Conservation (phyloP, 139 green algal species). For the Dunaliella primolecta region DNA sequence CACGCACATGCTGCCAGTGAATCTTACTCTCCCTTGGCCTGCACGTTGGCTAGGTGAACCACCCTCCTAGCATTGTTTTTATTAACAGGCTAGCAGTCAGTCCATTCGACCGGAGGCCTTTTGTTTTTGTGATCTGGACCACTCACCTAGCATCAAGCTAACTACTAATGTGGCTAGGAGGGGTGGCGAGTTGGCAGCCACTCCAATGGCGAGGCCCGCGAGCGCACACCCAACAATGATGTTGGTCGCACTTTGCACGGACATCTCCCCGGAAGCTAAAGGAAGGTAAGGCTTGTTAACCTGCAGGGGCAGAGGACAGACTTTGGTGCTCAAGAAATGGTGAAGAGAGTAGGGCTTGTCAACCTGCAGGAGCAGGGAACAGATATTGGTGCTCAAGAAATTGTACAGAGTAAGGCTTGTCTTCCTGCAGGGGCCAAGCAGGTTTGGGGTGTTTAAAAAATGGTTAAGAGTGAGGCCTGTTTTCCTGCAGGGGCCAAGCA, state of each 20-base stretch:
- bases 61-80: no score
- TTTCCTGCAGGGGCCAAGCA: conserved; percentile 66
- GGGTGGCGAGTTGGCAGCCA: conserved; percentile 37
- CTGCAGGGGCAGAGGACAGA: conserved; percentile 15
- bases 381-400: no score
- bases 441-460: no score
- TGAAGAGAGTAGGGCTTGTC: conserved; percentile 98
- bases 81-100: no score
- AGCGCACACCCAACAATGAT: conserved; percentile 31
- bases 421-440: conserved; percentile 66
- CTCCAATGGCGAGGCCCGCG: conserved; percentile 41
- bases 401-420: conserved; percentile 98
- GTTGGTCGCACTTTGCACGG: conserved; percentile 38
- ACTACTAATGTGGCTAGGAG: conserved; percentile 74
- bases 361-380: conserved; percentile 40
- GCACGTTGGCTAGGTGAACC: no score
- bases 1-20: no score
- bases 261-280: conserved; percentile 84
- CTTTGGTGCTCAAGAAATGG: no score
- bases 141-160: conserved; percentile 62
- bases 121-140: no score
- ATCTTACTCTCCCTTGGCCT: no score
- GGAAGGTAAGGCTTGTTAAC: conserved; percentile 98
- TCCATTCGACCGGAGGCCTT: no score
- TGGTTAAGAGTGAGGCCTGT: conserved; percentile 98